phyloP scores from a whole-genome alignment of 2,329 filamentous ascomycete species.

The Scedosporium dehoogii region DNA sequence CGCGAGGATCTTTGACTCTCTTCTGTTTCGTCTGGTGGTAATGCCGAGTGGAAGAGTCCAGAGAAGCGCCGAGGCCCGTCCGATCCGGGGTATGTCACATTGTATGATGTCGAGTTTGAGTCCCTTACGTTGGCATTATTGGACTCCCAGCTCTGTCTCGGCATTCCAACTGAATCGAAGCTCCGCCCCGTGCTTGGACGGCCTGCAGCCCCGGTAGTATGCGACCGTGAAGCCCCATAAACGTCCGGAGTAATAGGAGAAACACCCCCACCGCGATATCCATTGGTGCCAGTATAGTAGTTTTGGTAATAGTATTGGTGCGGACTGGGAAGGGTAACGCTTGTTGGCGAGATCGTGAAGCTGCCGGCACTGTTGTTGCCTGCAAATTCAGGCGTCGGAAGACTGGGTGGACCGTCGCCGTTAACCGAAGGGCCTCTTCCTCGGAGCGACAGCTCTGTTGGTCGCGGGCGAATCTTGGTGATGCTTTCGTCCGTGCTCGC shows the following conservation, averaged over 20 bases:
- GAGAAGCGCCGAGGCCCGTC: slow-evolving; percentile 51
- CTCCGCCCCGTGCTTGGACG: slow-evolving; percentile 53
- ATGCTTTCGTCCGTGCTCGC: slow-evolving; percentile 41
- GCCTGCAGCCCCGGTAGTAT: slow-evolving; percentile 30
- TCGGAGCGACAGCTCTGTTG: slow-evolving; percentile 39
- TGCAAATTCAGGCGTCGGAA: slow-evolving; percentile 57
- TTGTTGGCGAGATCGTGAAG: slow-evolving; percentile 49
- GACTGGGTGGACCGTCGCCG: slow-evolving; percentile 49
- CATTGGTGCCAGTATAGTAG: slow-evolving; percentile 31
- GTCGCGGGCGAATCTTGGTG: slow-evolving; percentile 37
- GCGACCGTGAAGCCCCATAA: slow-evolving; percentile 36
- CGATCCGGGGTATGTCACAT: slow-evolving; percentile 33
- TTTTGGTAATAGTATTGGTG: slow-evolving; percentile 49
- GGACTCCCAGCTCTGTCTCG: slow-evolving; percentile 44
- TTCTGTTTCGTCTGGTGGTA: slow-evolving; percentile 61
- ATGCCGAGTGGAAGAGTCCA: slow-evolving; percentile 75
- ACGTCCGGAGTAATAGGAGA: slow-evolving; percentile 47
- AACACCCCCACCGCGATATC: slow-evolving; percentile 16
- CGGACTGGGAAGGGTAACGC: slow-evolving; percentile 36
- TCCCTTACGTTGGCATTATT: slow-evolving; percentile 36
- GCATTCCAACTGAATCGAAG: slow-evolving; percentile 40
- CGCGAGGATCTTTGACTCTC: slow-evolving; percentile 44
- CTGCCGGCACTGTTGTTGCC: slow-evolving; percentile 58
- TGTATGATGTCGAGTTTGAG: slow-evolving; percentile 41
- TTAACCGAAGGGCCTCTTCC: slow-evolving; percentile 51